Evolutionary conservation across 192 early-diverging fungal species (phyloP).

Genomic region (Dissophora globulifera): DNA sequence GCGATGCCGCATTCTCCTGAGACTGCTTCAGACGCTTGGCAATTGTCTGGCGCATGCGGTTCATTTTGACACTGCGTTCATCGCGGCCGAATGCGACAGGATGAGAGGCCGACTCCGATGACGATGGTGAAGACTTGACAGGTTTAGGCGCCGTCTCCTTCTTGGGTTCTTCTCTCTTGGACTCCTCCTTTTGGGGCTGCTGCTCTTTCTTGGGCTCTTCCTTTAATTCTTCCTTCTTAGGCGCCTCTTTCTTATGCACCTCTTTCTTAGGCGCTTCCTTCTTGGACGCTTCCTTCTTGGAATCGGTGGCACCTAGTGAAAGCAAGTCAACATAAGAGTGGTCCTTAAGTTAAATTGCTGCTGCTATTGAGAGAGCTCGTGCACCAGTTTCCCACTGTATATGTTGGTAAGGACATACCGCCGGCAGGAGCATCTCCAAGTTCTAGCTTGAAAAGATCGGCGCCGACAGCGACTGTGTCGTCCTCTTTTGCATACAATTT

Average conservation of each 20-base stretch:
- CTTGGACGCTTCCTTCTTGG: slow-evolving; percentile 55
- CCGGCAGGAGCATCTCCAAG: slow-evolving; percentile 72
- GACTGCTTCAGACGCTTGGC: slow-evolving; percentile 96
- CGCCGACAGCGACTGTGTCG: slow-evolving; percentile 89
- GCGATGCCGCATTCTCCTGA: slow-evolving; percentile 94
- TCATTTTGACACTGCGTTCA: slow-evolving; percentile 88
- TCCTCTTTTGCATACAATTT: slow-evolving; percentile 89
- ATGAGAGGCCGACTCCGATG: slow-evolving; percentile 55
- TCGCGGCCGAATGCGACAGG: slow-evolving; percentile 57
- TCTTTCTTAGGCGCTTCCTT: slow-evolving; percentile 56
- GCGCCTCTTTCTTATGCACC: slow-evolving; percentile 57
- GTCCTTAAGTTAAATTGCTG: no score
- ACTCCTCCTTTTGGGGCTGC: slow-evolving; percentile 45
- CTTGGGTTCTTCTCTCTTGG: slow-evolving; percentile 53
- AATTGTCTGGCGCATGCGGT: slow-evolving; percentile 95
- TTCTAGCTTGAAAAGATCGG: slow-evolving; percentile 94
- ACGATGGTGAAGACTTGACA: no score
- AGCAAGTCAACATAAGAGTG: no score
- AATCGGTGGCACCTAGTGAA: not conserved
- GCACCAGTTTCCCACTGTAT: no score
- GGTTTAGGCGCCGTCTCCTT: slow-evolving; percentile 52
- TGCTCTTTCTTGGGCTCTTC: slow-evolving; percentile 13
- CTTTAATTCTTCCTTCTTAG: slow-evolving; percentile 52
- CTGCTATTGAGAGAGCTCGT: no score
- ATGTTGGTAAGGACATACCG: no score